Evolutionary conservation across 257 asterid genomes (phyloP).

Genomic region (Plantago elongata): DNA sequence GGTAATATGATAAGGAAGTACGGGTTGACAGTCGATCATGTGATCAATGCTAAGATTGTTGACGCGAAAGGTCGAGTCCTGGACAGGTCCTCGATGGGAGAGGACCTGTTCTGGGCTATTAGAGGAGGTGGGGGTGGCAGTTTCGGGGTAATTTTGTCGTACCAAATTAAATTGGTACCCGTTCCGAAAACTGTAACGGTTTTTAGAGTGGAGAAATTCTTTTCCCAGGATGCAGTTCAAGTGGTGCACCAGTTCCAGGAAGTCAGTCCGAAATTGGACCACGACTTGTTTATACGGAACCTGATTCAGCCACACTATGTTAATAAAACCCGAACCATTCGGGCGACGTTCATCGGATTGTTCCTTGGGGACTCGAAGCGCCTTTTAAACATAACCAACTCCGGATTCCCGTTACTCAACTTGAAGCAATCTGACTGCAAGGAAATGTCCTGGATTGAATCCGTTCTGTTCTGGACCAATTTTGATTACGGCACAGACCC

Average conservation of each 20-base stretch:
- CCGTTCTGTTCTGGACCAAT: slow-evolving; percentile 36
- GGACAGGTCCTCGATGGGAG: slow-evolving; percentile 38
- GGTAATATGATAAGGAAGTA: slow-evolving; percentile 28
- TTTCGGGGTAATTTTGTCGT: slow-evolving; percentile 29
- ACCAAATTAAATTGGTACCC: slow-evolving; percentile 25
- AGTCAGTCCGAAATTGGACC: slow-evolving; percentile 22
- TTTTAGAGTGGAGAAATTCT: slow-evolving; percentile 15
- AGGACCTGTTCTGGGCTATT: slow-evolving; percentile 41
- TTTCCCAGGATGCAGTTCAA: slow-evolving; percentile 16
- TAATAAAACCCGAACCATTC: slow-evolving; percentile 14
- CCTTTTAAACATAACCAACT: slow-evolving; percentile 17
- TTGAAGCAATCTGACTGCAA: slow-evolving; percentile 18
- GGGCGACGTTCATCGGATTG: slow-evolving; percentile 24
- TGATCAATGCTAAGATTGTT: slow-evolving; percentile 37
- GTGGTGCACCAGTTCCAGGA: slow-evolving; percentile 18
- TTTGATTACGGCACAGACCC: slow-evolving; percentile 21
- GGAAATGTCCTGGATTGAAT: slow-evolving; percentile 33
- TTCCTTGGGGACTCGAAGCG: slow-evolving; percentile 28
- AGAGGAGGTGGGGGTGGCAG: slow-evolving; percentile 36
- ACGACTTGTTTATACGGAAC: slow-evolving; percentile 30
- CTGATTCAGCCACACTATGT: slow-evolving; percentile 25
- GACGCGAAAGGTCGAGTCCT: slow-evolving; percentile 34
- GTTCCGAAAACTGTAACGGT: slow-evolving; percentile 29
- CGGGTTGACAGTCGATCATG: slow-evolving; percentile 35
- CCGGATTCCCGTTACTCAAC: slow-evolving; percentile 23